phyloP scores from a whole-genome alignment of 2,329 filamentous ascomycete genomes.

The Cucurbitaria berberidis region DNA sequence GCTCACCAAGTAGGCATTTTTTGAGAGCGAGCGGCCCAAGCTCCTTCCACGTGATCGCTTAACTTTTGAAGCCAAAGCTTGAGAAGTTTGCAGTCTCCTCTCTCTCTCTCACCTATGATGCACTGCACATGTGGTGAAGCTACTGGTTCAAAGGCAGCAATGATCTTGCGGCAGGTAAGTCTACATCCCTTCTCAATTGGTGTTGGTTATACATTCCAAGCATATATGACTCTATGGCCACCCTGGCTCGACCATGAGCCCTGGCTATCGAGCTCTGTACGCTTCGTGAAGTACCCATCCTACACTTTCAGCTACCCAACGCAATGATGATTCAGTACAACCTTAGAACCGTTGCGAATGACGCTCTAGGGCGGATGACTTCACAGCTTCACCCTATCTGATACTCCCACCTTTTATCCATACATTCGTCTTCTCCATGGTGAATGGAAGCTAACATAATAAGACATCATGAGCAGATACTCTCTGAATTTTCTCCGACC shows the following conservation, averaged over 20 bases:
- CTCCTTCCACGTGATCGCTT: background rate
- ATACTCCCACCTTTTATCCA: constrained; percentile 17
- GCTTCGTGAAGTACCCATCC: background rate
- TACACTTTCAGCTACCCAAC: background rate
- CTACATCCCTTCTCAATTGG: background rate
- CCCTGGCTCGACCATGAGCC: background rate
- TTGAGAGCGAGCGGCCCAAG: background rate
- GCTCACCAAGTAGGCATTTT: too few species aligned
- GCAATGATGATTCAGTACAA: constrained; percentile 43
- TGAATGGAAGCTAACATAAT: constrained; percentile 44
- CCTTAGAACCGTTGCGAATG: constrained; percentile 73
- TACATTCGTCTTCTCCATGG: background rate
- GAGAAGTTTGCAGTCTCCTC: background rate
- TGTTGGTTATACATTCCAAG: background rate
- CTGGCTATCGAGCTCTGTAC: background rate
- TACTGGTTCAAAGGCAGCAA: background rate
- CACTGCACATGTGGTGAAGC: background rate
- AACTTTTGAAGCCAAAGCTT: background rate
- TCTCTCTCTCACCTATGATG: background rate
- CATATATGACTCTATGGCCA: background rate
- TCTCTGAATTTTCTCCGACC: constrained; percentile 63
- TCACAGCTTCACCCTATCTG: constrained; percentile 48
- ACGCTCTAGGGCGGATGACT: constrained; percentile 62
- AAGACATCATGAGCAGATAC: constrained; percentile 53
- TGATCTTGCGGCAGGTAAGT: constrained; percentile 19